Conservation (phyloP, 179 eudicot species). For the Patellifolia procumbens region DNA sequence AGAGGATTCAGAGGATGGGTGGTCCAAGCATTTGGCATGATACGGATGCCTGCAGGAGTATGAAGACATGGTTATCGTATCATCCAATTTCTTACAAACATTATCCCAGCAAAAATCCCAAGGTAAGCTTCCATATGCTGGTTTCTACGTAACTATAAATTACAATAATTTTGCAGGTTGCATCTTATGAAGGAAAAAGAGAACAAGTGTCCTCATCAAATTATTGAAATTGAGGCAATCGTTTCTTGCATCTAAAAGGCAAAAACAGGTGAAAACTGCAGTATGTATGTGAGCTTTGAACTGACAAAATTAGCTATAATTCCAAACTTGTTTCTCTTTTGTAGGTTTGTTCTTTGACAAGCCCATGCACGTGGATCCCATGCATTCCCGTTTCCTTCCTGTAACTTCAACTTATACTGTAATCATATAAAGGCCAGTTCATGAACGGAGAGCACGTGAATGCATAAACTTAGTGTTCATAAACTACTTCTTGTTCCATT, state of each 20-base stretch:
- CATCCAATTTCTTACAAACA: constrained; percentile 11
- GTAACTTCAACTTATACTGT: too few species aligned
- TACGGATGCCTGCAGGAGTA: constrained; percentile 45
- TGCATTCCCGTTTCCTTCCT: too few species aligned
- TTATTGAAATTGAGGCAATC: neutral
- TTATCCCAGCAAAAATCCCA: neutral
- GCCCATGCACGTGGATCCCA: too few species aligned
- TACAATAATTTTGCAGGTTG: neutral
- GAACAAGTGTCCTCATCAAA: neutral
- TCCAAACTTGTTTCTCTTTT: too few species aligned
- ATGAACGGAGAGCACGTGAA: too few species aligned
- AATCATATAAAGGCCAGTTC: too few species aligned
- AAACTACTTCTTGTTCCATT: too few species aligned
- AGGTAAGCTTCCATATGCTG: neutral
- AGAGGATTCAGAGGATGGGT: constrained; percentile 90
- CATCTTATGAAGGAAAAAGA: neutral
- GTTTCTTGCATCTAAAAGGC: neutral
- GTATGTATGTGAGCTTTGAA: neutral
- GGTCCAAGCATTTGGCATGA: constrained; percentile 61
- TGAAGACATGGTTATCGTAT: neutral
- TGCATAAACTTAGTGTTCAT: too few species aligned
- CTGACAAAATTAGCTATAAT: too few species aligned
- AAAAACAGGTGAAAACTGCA: neutral
- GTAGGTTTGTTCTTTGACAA: too few species aligned
- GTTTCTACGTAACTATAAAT: constrained; percentile 2